Evolutionary conservation across 805 yeast species (phyloP), one percentile per base, ranked within the genome.

Genomic region (Cyberlindnera galapagoensis): DNA sequence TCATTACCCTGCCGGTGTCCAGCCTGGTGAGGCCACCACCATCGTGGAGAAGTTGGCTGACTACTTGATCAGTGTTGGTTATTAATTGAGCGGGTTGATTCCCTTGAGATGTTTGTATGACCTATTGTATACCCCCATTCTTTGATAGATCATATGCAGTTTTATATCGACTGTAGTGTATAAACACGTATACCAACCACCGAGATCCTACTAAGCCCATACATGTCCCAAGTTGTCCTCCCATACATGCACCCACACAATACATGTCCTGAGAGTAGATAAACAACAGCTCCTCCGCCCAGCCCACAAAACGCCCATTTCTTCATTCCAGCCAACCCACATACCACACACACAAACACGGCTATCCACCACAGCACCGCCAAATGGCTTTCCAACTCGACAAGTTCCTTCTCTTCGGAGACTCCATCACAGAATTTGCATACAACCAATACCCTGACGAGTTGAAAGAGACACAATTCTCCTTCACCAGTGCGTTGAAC

Each of bases 1-100:
- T n/a, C 97, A 92, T 60, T 92, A 92, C 57, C 92, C 94, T 11
- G 74, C 83, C 9, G 88, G 88, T 35, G 81, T 84, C 28, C 90
- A 80, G 59, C 85, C 97, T 20, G 96, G 95, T 48, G 95, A 85
- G 56, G 97, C 97, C 33, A 83, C 97, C 38, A 76, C 81, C 52
- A 83, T 88, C 43, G 95, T 90, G 36, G 98, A 92, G 61, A 90
- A 86, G 54, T 71, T 92, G 66, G 97, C 95, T 28, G 97, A 92
- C 58, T 88, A 92, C 56, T 72, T 92, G 63, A 86, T 90, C 56
- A 68, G 86, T 51, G 90, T 82, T 34, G 83, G 86, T 38, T 88
- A 84, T 61, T 90, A 69, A 36, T 11, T 17, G 9, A 12, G 10
- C 28, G n/a, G 9, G 9, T 20, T 8, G 8, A 6, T 12, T 12